Conservation (phyloP, 2,329 filamentous ascomycete species). For the Hypoxylon sp. region DNA sequence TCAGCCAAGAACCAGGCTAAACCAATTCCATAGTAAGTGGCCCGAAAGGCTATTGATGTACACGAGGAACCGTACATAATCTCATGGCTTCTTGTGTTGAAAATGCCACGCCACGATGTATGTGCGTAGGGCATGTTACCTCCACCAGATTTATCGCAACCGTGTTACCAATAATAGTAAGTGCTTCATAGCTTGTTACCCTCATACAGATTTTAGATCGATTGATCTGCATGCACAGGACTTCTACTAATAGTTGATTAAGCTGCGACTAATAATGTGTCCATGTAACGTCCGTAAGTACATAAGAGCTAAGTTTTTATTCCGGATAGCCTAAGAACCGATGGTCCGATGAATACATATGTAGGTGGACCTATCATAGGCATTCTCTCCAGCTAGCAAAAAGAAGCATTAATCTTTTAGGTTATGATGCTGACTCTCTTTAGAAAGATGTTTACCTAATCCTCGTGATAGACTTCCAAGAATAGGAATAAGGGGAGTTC, state of each 20-base stretch:
- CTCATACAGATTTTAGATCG: constrained; percentile 4
- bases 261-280: background rate
- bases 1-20: constrained; percentile 25
- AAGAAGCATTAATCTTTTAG: too few relatives aligned
- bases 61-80: constrained; percentile 19
- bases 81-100: background rate
- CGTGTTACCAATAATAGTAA: constrained; percentile 25
- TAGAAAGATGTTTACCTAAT: too few relatives aligned
- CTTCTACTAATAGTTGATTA: constrained; percentile 3
- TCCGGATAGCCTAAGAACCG: constrained; percentile 1
- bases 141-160: constrained; percentile 9
- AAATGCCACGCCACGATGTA: background rate
- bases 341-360: too few relatives aligned
- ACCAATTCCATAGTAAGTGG: constrained; percentile 21
- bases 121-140: constrained; percentile 9
- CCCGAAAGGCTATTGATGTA: constrained; percentile 22
- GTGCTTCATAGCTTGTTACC: constrained; percentile 23
- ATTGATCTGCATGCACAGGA: constrained; percentile 17
- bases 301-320: background rate
- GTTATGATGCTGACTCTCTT: too few relatives aligned
- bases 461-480: too few relatives aligned
- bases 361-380: too few relatives aligned
- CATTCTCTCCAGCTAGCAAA: too few relatives aligned
- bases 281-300: constrained; percentile 23
- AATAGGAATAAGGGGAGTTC: too few relatives aligned